phyloP scores from a whole-genome alignment of 768 basidiomycete genomes.

The Dentipellis sp. region DNA sequence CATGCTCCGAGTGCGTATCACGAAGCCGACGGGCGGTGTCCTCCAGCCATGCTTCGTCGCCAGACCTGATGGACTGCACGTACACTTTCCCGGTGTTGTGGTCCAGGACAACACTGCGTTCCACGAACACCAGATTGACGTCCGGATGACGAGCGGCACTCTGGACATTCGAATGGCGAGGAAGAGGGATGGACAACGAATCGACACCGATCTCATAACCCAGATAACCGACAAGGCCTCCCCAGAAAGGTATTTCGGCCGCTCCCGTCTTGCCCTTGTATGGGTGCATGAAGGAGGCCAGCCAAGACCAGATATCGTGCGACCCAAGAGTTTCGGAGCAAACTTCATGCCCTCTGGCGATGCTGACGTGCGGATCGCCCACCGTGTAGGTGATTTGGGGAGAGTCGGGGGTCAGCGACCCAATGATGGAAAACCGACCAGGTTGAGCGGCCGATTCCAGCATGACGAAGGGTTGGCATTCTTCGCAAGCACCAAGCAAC shows the following conservation, averaged over 20 bases:
- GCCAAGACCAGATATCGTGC: constrained; percentile 67
- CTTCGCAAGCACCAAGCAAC: constrained; percentile 47
- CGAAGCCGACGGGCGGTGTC: constrained; percentile 28
- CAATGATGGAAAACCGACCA: constrained; percentile 67
- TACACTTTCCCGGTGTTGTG: constrained; percentile 36
- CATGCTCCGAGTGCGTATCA: background rate
- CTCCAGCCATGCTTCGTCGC: constrained; percentile 54
- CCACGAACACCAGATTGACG: constrained; percentile 68
- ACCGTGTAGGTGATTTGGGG: constrained; percentile 50
- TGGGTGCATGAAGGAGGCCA: constrained; percentile 56
- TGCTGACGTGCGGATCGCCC: constrained; percentile 36
- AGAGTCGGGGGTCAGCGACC: constrained; percentile 43
- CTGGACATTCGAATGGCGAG: constrained; percentile 16
- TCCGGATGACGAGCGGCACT: constrained; percentile 44
- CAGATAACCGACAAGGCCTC: constrained; percentile 68
- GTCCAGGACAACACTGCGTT: constrained; percentile 70
- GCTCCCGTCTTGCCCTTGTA: constrained; percentile 38
- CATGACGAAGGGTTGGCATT: constrained; percentile 53
- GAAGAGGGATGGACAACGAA: constrained; percentile 38
- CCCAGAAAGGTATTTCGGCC: constrained; percentile 68
- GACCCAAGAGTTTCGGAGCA: constrained; percentile 34
- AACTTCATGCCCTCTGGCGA: constrained; percentile 29
- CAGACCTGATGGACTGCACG: constrained; percentile 54
- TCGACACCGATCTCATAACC: constrained; percentile 74
- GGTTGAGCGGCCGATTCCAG: constrained; percentile 73